Percentiles rank a stretch among this genome's conserved stretches.
phyloP scores from a whole-genome alignment of 192 early-diverging fungal species.

The Backusella liffmaniae region DNA sequence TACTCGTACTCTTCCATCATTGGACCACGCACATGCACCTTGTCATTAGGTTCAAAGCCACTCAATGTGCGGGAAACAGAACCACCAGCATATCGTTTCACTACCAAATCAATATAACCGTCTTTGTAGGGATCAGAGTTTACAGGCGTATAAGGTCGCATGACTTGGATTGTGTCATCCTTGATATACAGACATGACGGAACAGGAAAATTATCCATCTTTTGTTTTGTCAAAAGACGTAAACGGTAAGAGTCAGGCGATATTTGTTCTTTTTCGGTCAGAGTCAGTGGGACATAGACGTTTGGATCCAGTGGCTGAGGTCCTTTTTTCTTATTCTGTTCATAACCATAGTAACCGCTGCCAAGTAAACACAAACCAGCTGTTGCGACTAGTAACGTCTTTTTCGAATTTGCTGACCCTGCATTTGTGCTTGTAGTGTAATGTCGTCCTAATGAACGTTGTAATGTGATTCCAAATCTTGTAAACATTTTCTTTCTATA shows the following conservation, averaged over 20 bases:
- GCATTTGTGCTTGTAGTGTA: not conserved
- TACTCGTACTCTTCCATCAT: constrained; percentile 53
- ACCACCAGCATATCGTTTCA: constrained; percentile 67
- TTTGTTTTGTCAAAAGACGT: constrained; percentile 39
- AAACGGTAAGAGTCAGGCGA: constrained; percentile 61
- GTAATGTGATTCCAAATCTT: not conserved
- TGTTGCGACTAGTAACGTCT: not conserved
- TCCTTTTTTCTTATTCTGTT: not conserved
- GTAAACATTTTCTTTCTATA: not conserved
- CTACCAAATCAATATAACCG: constrained; percentile 58
- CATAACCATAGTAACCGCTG: not conserved
- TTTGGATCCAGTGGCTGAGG: constrained; percentile 33
- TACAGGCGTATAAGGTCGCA: constrained; percentile 70
- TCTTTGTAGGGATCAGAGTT: constrained; percentile 42
- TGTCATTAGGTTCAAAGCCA: constrained; percentile 48
- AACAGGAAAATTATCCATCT: constrained; percentile 37
- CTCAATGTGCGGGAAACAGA: constrained; percentile 64
- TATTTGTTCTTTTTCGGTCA: constrained; percentile 43
- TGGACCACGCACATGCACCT: constrained; percentile 67
- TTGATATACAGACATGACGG: constrained; percentile 65
- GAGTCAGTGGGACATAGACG: constrained; percentile 50
- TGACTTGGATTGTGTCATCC: constrained; percentile 67
- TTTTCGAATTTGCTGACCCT: not conserved
- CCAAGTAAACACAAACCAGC: not conserved
- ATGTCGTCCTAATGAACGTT: not conserved